phyloP scores from a whole-genome alignment of 2,329 filamentous ascomycete species.

The Fusarium sp. region DNA sequence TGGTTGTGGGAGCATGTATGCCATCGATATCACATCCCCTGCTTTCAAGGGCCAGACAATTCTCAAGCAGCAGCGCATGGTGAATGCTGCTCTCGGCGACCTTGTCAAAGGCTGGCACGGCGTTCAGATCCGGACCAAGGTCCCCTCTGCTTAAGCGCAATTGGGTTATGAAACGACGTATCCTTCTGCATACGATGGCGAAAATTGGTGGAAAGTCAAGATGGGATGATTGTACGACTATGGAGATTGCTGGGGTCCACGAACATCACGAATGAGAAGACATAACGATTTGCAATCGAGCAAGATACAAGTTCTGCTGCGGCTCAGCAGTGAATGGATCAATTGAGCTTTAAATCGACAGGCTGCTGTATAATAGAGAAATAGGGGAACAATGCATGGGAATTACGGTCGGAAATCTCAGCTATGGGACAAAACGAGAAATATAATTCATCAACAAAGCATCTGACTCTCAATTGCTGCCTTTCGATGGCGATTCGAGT shows the following conservation, averaged over 20 bases:
- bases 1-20: constrained; percentile 89
- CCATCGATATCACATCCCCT: constrained; percentile 77
- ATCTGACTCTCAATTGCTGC: not conserved
- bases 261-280: not conserved
- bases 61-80: constrained; percentile 84
- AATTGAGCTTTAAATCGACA: not conserved
- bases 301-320: not conserved
- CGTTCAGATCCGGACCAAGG: constrained; percentile 79
- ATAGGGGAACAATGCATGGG: not conserved
- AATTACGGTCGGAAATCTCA: not conserved
- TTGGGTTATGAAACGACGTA: not conserved
- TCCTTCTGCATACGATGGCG: too few species aligned
- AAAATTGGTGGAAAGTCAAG: not conserved
- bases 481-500: not conserved
- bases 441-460: not conserved
- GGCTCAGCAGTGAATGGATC: not conserved
- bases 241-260: not conserved
- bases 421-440: not conserved
- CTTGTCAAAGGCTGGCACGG: constrained; percentile 86
- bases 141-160: constrained; percentile 37
- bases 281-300: not conserved
- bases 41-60: constrained; percentile 76
- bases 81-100: constrained; percentile 78
- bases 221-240: constrained; percentile 8
- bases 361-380: not conserved